phyloP scores from a whole-genome alignment of 305 asterid genomes.

The Petunia hybrid region DNA sequence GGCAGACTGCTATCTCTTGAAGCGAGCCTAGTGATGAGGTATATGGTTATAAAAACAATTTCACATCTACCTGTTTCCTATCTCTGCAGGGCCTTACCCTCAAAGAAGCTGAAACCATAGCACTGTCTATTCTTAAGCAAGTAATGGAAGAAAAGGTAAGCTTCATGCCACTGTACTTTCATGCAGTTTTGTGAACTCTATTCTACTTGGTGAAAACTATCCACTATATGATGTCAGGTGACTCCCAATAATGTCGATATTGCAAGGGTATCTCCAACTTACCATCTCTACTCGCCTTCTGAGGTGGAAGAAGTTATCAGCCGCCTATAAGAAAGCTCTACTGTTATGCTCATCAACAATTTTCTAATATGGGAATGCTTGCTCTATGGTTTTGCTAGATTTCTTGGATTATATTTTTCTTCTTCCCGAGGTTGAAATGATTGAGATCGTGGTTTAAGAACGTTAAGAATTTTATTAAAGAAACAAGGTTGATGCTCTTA shows the following conservation, averaged over 20 bases:
- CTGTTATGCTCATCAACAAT: neutral
- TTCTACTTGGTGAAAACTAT: neutral
- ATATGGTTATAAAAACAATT: neutral
- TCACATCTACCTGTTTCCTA: neutral
- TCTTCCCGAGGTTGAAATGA: neutral
- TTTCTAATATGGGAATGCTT: neutral
- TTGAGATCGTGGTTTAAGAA: neutral
- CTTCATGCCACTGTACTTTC: neutral
- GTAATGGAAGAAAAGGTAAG: conserved; percentile 98
- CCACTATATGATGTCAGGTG: conserved; percentile 55
- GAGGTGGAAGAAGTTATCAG: conserved; percentile 85
- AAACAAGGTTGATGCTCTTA: neutral
- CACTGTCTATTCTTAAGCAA: conserved; percentile 88
- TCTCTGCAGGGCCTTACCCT: conserved; percentile 74
- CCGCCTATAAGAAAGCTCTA: conserved; percentile 54
- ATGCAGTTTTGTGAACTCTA: neutral
- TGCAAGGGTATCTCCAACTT: conserved; percentile 77
- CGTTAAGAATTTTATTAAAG: neutral
- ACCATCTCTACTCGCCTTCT: conserved; percentile 79
- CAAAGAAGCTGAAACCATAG: conserved; percentile 89
- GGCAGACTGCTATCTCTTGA: neutral
- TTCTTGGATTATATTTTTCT: neutral
- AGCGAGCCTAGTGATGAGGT: neutral
- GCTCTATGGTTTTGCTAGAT: neutral
- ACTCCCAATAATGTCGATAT: conserved; percentile 89